A percentile compares a stretch with the other conserved stretches of the same genome.
Evolutionary conservation across 2,329 filamentous ascomycete genomes (phyloP).

Genomic region (Pseudogymnoascus sp.): DNA sequence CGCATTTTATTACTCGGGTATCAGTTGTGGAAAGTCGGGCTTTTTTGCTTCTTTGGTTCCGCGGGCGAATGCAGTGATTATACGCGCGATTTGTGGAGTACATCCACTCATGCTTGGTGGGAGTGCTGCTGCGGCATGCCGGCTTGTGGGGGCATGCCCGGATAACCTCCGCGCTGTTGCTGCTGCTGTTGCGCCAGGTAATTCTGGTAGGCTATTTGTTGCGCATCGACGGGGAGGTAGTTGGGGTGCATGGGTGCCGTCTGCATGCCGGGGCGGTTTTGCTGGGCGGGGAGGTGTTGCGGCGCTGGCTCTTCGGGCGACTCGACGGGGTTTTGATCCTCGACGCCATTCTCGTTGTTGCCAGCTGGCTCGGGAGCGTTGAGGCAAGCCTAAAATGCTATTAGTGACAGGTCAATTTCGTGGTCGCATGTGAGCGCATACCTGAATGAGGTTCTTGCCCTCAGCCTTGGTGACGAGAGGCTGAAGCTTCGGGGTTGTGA

Average conservation of each 20-base stretch:
- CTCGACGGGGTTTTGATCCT: conserved; percentile 69
- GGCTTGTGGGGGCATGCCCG: conserved; percentile 62
- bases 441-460: conserved; percentile 98
- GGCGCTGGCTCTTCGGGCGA: conserved; percentile 83
- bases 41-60: too few species aligned
- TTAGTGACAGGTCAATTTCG: neutral
- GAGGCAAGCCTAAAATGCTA: conserved; percentile 69
- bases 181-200: conserved; percentile 70
- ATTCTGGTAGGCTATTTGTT: conserved; percentile 74
- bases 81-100: neutral
- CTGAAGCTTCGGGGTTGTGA: conserved; percentile 96
- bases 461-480: conserved; percentile 96
- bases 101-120: conserved; percentile 58
- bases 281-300: conserved; percentile 63
- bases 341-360: conserved; percentile 73
- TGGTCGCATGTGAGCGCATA: conserved; percentile 35
- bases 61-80: conserved; percentile 27
- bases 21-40: neutral
- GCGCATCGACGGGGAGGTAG: conserved; percentile 62
- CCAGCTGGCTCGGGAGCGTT: conserved; percentile 88
- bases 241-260: conserved; percentile 53
- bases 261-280: conserved; percentile 53
- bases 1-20: conserved; percentile 9
- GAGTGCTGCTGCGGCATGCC: conserved; percentile 77
- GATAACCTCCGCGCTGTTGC: conserved; percentile 64